Conservation (phyloP, 257 asterid species). For the Thymus quinquecostatus region DNA sequence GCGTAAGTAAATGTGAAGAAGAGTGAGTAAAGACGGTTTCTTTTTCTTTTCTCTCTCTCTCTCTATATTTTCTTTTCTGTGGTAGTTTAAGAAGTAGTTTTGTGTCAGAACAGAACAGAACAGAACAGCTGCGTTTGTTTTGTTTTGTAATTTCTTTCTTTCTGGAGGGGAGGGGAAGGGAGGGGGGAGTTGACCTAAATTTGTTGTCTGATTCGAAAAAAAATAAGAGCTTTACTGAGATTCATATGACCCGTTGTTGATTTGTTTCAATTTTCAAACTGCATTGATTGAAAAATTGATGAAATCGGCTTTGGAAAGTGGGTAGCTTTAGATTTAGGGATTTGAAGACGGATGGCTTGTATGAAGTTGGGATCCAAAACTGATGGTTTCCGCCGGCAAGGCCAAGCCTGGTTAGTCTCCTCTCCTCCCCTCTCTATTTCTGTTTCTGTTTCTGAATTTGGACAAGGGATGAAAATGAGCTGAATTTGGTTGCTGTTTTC, state of each 20-base stretch:
- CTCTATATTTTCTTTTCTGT: constrained; percentile 33
- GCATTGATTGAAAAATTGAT: constrained; percentile 32
- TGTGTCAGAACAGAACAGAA: constrained; percentile 41
- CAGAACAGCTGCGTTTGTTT: constrained; percentile 35
- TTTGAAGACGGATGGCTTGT: constrained; percentile 71
- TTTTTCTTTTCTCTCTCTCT: neutral
- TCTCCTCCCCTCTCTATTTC: constrained; percentile 4
- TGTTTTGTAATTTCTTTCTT: constrained; percentile 26
- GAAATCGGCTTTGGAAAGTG: constrained; percentile 18
- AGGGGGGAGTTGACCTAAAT: constrained; percentile 77
- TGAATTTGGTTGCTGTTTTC: constrained; percentile 15
- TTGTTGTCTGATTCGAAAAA: constrained; percentile 39
- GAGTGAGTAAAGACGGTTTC: constrained; percentile 1
- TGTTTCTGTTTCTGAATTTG: neutral
- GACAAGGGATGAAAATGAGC: neutral
- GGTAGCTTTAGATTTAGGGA: constrained; percentile 20
- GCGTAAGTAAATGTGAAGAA: neutral
- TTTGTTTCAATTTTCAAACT: neutral
- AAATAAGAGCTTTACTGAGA: constrained; percentile 41
- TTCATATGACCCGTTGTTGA: neutral
- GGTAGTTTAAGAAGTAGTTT: constrained; percentile 45
- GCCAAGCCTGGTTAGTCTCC: constrained; percentile 75
- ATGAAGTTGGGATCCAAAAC: constrained; percentile 94
- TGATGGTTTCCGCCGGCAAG: constrained; percentile 91
- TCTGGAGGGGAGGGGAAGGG: too few relatives aligned